Evolutionary conservation across 106 monocot species (phyloP).

Genomic region (Acanthochlamys bracteata): DNA sequence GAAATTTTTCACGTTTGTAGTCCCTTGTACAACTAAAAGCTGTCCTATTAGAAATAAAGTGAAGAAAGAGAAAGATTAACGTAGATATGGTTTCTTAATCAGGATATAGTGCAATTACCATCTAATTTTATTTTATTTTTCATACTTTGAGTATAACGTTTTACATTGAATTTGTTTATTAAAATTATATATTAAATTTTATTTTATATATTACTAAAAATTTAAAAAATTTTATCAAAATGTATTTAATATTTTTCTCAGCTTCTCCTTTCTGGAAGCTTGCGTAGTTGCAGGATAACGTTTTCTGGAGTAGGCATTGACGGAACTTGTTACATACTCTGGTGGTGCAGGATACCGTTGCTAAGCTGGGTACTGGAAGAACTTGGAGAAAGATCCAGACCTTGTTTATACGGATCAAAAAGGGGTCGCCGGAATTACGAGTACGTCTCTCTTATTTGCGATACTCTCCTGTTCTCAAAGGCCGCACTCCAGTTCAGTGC

Average conservation of each 20-base stretch:
- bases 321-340: background rate
- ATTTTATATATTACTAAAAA: too few relatives aligned
- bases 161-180: too few relatives aligned
- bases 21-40: too few relatives aligned
- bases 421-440: constrained; percentile 84
- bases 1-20: too few relatives aligned
- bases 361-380: constrained; percentile 65
- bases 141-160: too few relatives aligned
- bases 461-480: constrained; percentile 69
- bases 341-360: constrained; percentile 47
- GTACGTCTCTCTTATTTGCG: constrained; percentile 78
- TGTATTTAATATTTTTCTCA: background rate
- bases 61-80: too few relatives aligned
- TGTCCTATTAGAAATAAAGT: too few relatives aligned
- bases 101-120: too few relatives aligned
- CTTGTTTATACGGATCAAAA: constrained; percentile 67
- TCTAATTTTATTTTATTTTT: too few relatives aligned
- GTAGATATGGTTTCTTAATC: too few relatives aligned
- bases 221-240: too few relatives aligned
- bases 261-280: background rate
- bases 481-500: constrained; percentile 72
- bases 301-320: background rate
- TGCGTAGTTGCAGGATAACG: background rate
- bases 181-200: too few relatives aligned
- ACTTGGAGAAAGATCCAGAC: constrained; percentile 53